Evolutionary conservation across 23 red algal species (phyloP).

Genomic region (Cyanidiococcus yangmingshanensis): DNA sequence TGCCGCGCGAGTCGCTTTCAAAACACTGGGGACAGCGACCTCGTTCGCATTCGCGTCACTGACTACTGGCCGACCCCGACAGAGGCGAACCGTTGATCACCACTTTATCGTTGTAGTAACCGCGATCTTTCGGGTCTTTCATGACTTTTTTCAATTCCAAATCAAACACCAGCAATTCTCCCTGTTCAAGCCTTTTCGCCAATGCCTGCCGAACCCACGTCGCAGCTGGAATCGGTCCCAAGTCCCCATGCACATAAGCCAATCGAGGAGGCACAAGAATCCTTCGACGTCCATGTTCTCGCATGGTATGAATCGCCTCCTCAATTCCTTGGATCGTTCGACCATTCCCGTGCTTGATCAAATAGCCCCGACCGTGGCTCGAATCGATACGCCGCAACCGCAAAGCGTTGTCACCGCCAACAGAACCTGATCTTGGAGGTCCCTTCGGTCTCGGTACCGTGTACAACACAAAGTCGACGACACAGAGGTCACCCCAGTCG

Average conservation of each 20-base stretch:
- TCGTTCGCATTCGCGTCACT: too few species aligned
- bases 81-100: background rate
- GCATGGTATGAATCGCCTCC: slow-evolving; percentile 81
- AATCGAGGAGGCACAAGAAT: slow-evolving; percentile 62
- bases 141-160: background rate
- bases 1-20: too few species aligned
- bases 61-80: too few species aligned
- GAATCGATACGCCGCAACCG: background rate
- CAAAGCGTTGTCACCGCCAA: slow-evolving; percentile 22
- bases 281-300: slow-evolving; percentile 47
- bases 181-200: slow-evolving; percentile 1
- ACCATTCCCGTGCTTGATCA: slow-evolving; percentile 84
- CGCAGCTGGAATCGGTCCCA: slow-evolving; percentile 61
- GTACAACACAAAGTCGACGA: slow-evolving; percentile 67
- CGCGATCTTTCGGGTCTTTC: slow-evolving; percentile 6
- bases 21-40: too few species aligned
- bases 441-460: slow-evolving; percentile 43
- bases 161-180: background rate
- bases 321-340: slow-evolving; percentile 70
- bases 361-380: slow-evolving; percentile 21
- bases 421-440: slow-evolving; percentile 31
- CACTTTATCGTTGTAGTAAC: background rate
- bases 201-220: slow-evolving; percentile 33
- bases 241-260: slow-evolving; percentile 42
- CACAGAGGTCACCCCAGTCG: slow-evolving; percentile 74